Conservation (phyloP, 106 monocot genomes). For the Platanthera zijinensis region DNA sequence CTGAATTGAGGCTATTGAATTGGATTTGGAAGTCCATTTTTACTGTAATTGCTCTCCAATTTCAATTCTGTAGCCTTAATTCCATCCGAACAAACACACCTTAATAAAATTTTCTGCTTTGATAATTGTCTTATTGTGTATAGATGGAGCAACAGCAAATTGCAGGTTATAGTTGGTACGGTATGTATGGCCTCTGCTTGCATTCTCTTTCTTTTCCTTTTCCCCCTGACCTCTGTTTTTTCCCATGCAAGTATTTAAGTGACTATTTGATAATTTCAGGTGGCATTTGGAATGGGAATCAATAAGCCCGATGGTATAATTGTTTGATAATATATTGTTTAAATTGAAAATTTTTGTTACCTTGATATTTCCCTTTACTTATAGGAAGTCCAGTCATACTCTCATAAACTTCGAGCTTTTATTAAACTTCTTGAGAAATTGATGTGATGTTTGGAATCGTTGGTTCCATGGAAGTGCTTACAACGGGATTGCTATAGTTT, state of each 20-base stretch:
- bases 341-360: background rate
- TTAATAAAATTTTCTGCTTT: background rate
- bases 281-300: constrained; percentile 99
- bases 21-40: too few relatives aligned
- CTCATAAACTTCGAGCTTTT: background rate
- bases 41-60: too few relatives aligned
- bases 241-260: background rate
- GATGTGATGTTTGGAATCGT: background rate
- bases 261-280: constrained; percentile 35
- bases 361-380: background rate
- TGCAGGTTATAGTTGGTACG: constrained; percentile 97
- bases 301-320: constrained; percentile 96
- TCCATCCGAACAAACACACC: background rate
- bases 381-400: background rate
- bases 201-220: background rate
- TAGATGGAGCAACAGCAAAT: constrained; percentile 95
- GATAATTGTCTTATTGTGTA: constrained; percentile 9
- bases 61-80: too few relatives aligned
- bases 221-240: background rate
- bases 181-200: constrained; percentile 31
- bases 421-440: background rate
- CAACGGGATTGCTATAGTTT: background rate
- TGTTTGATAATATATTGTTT: background rate
- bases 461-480: background rate
- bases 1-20: too few relatives aligned